These are phyloP conservation scores for Anisodus tanguticus DNA, from an alignment of 257 asterid species.

Conservation along the genomic window DNA sequence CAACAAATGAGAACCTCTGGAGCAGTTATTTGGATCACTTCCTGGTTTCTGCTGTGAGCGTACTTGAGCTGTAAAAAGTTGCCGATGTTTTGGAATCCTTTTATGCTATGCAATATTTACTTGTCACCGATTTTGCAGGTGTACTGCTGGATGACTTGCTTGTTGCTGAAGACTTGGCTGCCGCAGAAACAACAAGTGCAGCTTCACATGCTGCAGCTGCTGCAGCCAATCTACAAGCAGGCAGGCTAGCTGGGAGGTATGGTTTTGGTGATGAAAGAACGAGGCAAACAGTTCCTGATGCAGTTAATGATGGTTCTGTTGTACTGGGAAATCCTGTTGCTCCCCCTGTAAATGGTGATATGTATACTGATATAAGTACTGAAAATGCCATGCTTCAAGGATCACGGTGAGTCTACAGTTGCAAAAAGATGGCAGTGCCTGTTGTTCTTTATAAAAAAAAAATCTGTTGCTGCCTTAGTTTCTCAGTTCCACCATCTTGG, in stretches of 20 bases:
- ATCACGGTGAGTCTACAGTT: constrained; percentile 59
- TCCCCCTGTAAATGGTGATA: constrained; percentile 88
- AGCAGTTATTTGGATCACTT: constrained; percentile 3
- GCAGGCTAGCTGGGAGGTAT: constrained; percentile 72
- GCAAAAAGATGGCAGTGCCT: not conserved
- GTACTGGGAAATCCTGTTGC: constrained; percentile 95
- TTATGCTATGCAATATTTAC: not conserved
- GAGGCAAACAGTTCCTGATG: constrained; percentile 56
- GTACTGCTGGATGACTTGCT: constrained; percentile 91
- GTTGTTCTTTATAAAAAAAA: not conserved
- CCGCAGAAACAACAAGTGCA: constrained; percentile 91
- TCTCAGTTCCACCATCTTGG: constrained; percentile 18
- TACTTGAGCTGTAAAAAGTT: constrained; percentile 6
- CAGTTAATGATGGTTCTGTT: constrained; percentile 76
- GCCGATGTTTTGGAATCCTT: not conserved
- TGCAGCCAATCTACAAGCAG: constrained; percentile 69
- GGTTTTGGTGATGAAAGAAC: constrained; percentile 67
- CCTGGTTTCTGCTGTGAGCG: not conserved
- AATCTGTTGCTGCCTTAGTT: not conserved
- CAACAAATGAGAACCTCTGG: constrained; percentile 10
- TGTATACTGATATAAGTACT: constrained; percentile 87
- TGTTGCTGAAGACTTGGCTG: constrained; percentile 96
- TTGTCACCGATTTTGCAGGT: constrained; percentile 51
- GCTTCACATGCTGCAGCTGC: constrained; percentile 99
- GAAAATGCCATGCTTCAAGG: constrained; percentile 86